Evolutionary conservation across 2,329 filamentous ascomycete genomes (phyloP), one percentile per base, ranked within the genome.

Genomic region (Ceratocystis papillata): DNA sequence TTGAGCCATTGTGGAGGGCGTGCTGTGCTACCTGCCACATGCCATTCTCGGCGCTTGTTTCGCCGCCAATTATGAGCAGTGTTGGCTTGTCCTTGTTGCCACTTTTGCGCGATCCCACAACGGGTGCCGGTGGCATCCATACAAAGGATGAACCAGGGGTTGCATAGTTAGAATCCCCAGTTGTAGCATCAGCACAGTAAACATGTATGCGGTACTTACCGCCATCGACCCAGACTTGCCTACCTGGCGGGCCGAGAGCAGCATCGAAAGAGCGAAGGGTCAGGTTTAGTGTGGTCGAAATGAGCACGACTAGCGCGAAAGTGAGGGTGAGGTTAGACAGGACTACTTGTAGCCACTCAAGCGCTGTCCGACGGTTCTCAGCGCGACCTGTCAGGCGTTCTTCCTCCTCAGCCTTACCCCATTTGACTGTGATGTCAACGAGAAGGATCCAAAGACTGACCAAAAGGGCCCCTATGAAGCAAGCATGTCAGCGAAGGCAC

Each of bases 321-420:
- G 83, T 77, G 72, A 95, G 83, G 50, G 88, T 80, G 60, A 91
- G 76, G 1, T 88, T 91, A 30, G 90, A 87, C 2, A 87, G 72
- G 2, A 95, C 77, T 15, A 99, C 89, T 55, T 87, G 87, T 4
- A 86, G 76, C 93, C 94, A 97, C 77, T 97, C 90, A 53, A 82
- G 78, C 4, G 96, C 75, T 0, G 90, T 89, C 33, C 92, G 85
- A 28, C 92, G 84, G 10, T 88, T 90, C 77, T 99, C 93, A 37
- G 88, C 83, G 15, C 93, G 87, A 10, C 94, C 94, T 0, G 93
- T 97, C 22, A 97, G 79, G 30, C 94, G 85, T 33, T 96, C 87
- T 74, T 99, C 94, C 74, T 97, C 94, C 72, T 96, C 90, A 1
- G 80, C 81, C 76, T 97, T 97, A 66, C 93, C 94, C 88, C 90